A percentile compares a stretch with the other conserved stretches of the same genome.
These are phyloP conservation scores for Tinospora cordifolia DNA, from an alignment of 164 flowering plant species.

Conservation along the genomic window DNA sequence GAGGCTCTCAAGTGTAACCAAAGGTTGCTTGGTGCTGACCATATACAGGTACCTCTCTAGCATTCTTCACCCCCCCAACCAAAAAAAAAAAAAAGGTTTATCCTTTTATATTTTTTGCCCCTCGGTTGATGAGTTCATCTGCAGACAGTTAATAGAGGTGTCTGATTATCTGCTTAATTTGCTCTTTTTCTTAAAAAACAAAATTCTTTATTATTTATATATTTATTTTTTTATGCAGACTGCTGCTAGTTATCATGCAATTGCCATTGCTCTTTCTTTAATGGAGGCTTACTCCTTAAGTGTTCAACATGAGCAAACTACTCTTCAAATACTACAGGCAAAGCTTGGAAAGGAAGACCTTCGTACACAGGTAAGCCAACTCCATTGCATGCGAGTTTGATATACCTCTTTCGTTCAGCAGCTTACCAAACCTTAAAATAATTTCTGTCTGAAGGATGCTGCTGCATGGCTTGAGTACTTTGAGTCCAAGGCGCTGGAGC, in stretches of 20 bases:
- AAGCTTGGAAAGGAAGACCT: conserved; percentile 92
- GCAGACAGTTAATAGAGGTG: background rate
- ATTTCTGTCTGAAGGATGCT: conserved; percentile 56
- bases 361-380: conserved; percentile 65
- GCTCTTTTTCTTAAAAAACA: too few relatives aligned
- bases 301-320: conserved; percentile 94
- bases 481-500: conserved; percentile 89
- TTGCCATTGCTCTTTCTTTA: conserved; percentile 89
- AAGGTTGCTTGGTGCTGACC: conserved; percentile 91
- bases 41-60: conserved; percentile 63
- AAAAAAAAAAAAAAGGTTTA: too few relatives aligned
- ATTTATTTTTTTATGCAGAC: conserved; percentile 42
- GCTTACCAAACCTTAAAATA: background rate
- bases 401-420: background rate
- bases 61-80: conserved; percentile 7
- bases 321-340: conserved; percentile 77
- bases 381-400: background rate
- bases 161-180: background rate
- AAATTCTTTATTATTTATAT: too few relatives aligned
- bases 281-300: conserved; percentile 95
- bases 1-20: conserved; percentile 93
- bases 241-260: conserved; percentile 97
- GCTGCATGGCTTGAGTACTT: conserved; percentile 97
- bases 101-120: too few relatives aligned
- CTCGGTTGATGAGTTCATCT: background rate